Evolutionary conservation across 176 grass and related monocot species (phyloP).

Genomic region (Aegilops bicornis): DNA sequence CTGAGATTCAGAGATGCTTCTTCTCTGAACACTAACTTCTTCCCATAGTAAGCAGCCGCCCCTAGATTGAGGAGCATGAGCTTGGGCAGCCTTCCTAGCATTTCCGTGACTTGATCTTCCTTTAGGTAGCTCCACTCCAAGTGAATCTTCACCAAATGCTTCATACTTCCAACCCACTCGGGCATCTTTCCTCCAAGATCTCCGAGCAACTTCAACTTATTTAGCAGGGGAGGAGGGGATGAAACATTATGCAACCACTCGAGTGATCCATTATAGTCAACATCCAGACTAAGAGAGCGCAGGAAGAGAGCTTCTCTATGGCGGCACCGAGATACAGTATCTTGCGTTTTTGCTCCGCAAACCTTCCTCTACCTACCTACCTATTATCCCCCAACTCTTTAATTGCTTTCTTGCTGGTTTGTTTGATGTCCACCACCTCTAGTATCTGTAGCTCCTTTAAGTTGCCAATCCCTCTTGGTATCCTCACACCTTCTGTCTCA

Average conservation of each 20-base stretch:
- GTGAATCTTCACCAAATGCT: not conserved
- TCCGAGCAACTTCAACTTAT: not conserved
- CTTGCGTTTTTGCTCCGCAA: no score
- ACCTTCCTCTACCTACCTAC: no score
- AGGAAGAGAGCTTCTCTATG: not conserved
- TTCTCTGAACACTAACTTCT: not conserved
- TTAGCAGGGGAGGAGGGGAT: not conserved
- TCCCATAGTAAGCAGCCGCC: fast-evolving
- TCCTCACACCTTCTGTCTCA: not conserved
- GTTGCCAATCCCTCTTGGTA: not conserved
- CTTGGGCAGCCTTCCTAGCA: not conserved
- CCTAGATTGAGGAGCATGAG: not conserved
- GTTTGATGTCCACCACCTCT: conserved; percentile 2
- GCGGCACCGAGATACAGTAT: not conserved
- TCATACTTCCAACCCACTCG: not conserved
- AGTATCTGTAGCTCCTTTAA: conserved; percentile 24
- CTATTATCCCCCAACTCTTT: conserved; percentile 18
- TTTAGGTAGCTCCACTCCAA: not conserved
- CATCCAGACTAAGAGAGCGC: not conserved
- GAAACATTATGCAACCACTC: not conserved
- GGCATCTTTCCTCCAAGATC: not conserved
- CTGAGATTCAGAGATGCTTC: not conserved
- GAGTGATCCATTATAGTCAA: not conserved
- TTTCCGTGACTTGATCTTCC: not conserved
- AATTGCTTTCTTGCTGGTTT: not conserved